Percentiles rank a stretch among this genome's conserved stretches.
These are phyloP conservation scores for Cercospora zeae-maydis DNA, from an alignment of 2,329 filamentous ascomycete genomes.

Conservation along the genomic window DNA sequence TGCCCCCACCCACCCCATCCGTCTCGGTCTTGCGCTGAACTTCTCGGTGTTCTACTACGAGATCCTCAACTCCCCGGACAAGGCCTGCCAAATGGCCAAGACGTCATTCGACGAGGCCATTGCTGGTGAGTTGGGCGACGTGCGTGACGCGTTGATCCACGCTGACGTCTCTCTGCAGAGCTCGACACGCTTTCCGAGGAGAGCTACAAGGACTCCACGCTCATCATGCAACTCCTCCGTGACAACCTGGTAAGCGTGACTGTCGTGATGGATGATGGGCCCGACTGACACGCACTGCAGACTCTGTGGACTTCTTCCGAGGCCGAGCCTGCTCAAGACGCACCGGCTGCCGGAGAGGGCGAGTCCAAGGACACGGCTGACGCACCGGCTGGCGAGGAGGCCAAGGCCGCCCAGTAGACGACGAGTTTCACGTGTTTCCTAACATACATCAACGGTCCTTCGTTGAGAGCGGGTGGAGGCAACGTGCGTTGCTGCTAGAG, in stretches of 20 bases:
- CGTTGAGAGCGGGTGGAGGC: conserved; percentile 24
- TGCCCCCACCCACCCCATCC: conserved; percentile 87
- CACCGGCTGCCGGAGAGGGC: conserved; percentile 44
- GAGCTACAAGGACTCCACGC: conserved; percentile 98
- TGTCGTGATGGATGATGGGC: background rate
- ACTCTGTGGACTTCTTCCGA: conserved; percentile 99
- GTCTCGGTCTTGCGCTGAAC: conserved; percentile 87
- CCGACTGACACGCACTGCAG: conserved; percentile 47
- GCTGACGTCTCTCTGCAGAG: conserved; percentile 53
- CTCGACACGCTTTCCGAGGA: conserved; percentile 96
- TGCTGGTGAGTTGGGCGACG: conserved; percentile 57
- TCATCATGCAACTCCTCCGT: conserved; percentile 97
- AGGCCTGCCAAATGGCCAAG: conserved; percentile 96
- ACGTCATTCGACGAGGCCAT: conserved; percentile 95
- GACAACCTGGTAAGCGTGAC: conserved; percentile 73
- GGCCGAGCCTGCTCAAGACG: conserved; percentile 70
- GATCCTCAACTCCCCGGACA: conserved; percentile 97
- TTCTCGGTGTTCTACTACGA: conserved; percentile 99
- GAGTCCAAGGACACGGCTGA: conserved; percentile 55
- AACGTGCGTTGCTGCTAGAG: conserved; percentile 22
- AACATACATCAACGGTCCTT: conserved; percentile 26
- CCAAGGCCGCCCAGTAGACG: conserved; percentile 45
- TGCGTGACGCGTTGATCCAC: background rate
- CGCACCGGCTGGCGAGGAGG: conserved; percentile 53
- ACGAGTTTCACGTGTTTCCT: conserved; percentile 16